Percentiles rank a stretch among this genome's conserved stretches.
These are phyloP conservation scores for Chrysoporthe cubensis DNA, from an alignment of 2,329 filamentous ascomycete genomes.

Conservation along the genomic window DNA sequence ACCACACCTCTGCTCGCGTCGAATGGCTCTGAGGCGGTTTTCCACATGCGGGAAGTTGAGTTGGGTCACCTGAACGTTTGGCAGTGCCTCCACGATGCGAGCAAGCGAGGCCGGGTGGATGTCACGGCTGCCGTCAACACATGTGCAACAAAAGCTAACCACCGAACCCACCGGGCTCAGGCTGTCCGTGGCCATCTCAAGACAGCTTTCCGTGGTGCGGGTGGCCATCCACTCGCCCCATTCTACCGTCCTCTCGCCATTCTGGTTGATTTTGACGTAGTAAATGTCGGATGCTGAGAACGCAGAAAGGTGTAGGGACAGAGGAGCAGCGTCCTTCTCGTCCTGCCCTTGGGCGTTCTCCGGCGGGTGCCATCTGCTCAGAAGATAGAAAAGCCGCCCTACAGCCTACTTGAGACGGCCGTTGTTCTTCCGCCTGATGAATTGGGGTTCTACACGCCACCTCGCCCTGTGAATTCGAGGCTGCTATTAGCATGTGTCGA, in stretches of 20 bases:
- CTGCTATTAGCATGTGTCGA: neutral
- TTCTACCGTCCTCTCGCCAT: neutral
- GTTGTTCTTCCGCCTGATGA: neutral
- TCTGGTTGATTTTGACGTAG: too few species aligned
- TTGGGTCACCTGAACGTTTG: neutral
- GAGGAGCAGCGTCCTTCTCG: neutral
- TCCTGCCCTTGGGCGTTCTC: neutral
- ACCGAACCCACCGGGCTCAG: neutral
- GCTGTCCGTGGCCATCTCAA: neutral
- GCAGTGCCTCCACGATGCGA: neutral
- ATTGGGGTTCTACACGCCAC: neutral
- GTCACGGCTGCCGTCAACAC: neutral
- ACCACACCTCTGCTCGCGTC: conserved; percentile 1
- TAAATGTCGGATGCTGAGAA: neutral
- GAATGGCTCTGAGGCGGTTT: neutral
- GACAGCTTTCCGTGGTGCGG: neutral
- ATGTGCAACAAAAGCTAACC: neutral
- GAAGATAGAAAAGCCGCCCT: neutral
- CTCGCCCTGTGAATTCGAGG: neutral
- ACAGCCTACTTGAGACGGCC: neutral
- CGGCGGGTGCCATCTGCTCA: neutral
- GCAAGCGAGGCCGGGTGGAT: neutral
- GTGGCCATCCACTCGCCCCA: neutral
- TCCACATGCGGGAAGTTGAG: neutral
- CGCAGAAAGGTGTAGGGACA: neutral